Conservation (phyloP, 2,329 filamentous ascomycete genomes). For the Verticillium nonalfalfae region DNA sequence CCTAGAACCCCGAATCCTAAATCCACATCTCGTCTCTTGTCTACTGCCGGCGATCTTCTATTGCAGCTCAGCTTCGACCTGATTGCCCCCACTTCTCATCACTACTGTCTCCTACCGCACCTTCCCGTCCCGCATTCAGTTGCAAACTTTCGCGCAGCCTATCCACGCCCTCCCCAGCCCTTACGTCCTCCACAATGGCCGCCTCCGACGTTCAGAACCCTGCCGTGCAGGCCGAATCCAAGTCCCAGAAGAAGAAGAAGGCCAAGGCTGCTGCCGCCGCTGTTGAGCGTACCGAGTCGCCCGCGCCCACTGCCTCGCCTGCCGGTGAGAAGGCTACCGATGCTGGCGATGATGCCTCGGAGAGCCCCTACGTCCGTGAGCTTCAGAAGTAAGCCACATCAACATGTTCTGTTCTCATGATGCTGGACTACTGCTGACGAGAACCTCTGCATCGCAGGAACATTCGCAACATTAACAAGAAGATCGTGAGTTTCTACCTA, state of each 20-base stretch:
- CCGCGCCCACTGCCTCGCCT: conserved; percentile 43
- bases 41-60: background rate
- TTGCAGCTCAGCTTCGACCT: background rate
- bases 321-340: conserved; percentile 26
- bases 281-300: conserved; percentile 45
- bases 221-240: conserved; percentile 53
- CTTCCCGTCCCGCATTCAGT: background rate
- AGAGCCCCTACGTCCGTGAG: conserved; percentile 80
- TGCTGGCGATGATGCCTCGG: conserved; percentile 52
- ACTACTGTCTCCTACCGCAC: background rate
- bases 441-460: conserved; percentile 46
- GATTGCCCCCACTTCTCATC: background rate
- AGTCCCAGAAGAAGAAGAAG: conserved; percentile 60
- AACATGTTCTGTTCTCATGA: conserved; percentile 1
- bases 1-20: background rate
- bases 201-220: conserved; percentile 57
- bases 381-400: conserved; percentile 68
- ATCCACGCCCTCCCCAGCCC: background rate
- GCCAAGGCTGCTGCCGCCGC: conserved; percentile 63
- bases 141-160: conserved; percentile 1
- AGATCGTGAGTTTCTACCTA: conserved; percentile 60
- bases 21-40: background rate
- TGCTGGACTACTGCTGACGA: conserved; percentile 9
- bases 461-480: conserved; percentile 90
- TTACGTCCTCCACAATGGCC: conserved; percentile 47